Conservation (phyloP, 140 eudicot species). For the Cichorium intybus region DNA sequence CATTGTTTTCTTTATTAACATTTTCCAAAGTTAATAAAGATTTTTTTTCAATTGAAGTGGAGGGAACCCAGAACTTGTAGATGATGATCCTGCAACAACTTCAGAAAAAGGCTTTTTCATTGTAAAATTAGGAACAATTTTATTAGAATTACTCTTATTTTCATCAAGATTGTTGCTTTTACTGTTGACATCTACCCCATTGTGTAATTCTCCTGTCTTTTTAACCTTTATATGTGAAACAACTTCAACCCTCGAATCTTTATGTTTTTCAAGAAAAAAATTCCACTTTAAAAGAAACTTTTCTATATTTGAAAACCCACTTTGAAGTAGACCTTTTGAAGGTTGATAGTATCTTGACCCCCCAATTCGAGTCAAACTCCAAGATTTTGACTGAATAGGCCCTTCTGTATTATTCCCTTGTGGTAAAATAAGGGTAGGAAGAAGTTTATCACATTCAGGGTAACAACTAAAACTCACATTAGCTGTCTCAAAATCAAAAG, state of each 20-base stretch:
- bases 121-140: conserved; percentile 44
- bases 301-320: conserved; percentile 71
- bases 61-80: conserved; percentile 65
- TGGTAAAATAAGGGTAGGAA: conserved; percentile 62
- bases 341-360: conserved; percentile 85
- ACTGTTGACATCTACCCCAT: conserved; percentile 37
- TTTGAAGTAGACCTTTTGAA: conserved; percentile 79
- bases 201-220: conserved; percentile 35
- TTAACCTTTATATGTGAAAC: conserved; percentile 30
- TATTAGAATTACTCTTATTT: conserved; percentile 33
- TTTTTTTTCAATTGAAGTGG: conserved; percentile 68
- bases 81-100: conserved; percentile 88
- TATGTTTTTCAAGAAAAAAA: conserved; percentile 56
- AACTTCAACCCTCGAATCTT: conserved; percentile 31
- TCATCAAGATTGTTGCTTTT: conserved; percentile 33
- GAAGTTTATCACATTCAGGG: conserved; percentile 84
- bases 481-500: conserved; percentile 85
- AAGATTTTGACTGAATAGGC: conserved; percentile 55
- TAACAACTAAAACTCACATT: conserved; percentile 55
- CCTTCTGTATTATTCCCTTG: conserved; percentile 34
- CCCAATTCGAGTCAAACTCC: conserved; percentile 82
- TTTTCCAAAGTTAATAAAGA: conserved; percentile 34
- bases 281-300: conserved; percentile 80
- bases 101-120: conserved; percentile 91
- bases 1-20: conserved; percentile 36